Conservation (phyloP, 75 land plant species). For the Pseudotsuga menziesii region DNA sequence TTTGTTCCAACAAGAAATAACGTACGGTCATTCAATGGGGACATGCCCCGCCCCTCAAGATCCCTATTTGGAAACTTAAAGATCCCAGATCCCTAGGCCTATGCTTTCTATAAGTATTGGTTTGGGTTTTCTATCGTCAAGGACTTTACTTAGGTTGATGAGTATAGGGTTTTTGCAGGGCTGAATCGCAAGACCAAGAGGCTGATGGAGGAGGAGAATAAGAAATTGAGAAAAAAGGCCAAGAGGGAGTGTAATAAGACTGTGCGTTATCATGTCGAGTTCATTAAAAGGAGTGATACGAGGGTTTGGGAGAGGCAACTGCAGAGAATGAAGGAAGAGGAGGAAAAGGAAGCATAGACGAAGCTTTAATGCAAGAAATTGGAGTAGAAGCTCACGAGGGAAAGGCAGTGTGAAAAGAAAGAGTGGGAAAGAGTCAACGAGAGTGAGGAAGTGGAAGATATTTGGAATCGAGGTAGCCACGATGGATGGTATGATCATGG, state of each 20-base stretch:
- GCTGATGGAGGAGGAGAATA: too few relatives aligned
- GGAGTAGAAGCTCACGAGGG: slow-evolving; percentile 49
- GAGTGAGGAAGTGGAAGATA: slow-evolving; percentile 20
- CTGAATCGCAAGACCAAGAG: slow-evolving; percentile 56
- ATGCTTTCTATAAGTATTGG: slow-evolving; percentile 85
- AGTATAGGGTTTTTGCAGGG: slow-evolving; percentile 55
- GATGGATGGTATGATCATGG: too few relatives aligned
- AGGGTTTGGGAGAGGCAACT: too few relatives aligned
- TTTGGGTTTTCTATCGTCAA: slow-evolving; percentile 79
- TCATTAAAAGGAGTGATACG: slow-evolving; percentile 92
- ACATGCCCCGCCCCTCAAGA: slow-evolving; percentile 39
- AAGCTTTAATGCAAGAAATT: slow-evolving; percentile 47
- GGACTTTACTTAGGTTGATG: too few relatives aligned
- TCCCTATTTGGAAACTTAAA: slow-evolving; percentile 62
- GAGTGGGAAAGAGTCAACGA: slow-evolving; percentile 64
- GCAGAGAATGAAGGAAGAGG: slow-evolving; percentile 42
- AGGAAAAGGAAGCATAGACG: slow-evolving; percentile 45
- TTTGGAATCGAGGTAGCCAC: too few relatives aligned
- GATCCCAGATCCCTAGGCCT: slow-evolving; percentile 52
- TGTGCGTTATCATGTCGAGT: slow-evolving; percentile 70
- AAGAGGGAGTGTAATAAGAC: slow-evolving; percentile 82
- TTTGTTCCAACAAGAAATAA: slow-evolving; percentile 61
- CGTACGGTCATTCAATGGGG: slow-evolving; percentile 43
- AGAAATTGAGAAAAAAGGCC: too few relatives aligned
- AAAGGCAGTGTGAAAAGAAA: slow-evolving; percentile 58